phyloP scores from a whole-genome alignment of 2,329 filamentous ascomycete species.

The Colletotrichum viniferum region DNA sequence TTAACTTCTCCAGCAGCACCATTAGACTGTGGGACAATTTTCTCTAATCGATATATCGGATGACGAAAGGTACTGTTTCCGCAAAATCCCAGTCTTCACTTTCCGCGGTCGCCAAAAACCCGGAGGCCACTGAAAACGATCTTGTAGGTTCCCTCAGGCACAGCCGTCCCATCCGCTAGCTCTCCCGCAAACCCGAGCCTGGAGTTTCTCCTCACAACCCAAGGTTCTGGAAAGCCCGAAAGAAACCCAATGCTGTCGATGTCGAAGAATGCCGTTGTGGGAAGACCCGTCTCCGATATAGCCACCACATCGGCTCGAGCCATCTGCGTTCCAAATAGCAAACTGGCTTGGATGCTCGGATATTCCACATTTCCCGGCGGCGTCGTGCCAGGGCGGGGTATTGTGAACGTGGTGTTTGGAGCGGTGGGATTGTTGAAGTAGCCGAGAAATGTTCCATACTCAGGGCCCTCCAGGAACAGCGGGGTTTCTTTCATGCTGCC shows the following conservation, averaged over 20 bases:
- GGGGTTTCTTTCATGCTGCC: slow-evolving; percentile 27
- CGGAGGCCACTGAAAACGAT: slow-evolving; percentile 26
- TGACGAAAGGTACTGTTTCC: background rate
- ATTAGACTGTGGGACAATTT: background rate
- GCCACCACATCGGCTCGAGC: slow-evolving; percentile 25
- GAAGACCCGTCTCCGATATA: background rate
- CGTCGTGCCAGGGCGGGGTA: slow-evolving; percentile 21
- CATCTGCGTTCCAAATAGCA: slow-evolving; percentile 18
- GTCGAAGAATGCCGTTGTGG: slow-evolving; percentile 19
- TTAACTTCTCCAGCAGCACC: too few relatives aligned
- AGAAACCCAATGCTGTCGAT: slow-evolving; percentile 24
- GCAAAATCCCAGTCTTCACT: background rate
- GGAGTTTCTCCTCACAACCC: background rate
- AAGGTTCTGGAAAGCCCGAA: slow-evolving; percentile 16
- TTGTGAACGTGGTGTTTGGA: slow-evolving; percentile 26
- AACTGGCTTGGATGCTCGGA: background rate
- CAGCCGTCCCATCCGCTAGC: slow-evolving; percentile 25
- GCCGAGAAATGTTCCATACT: slow-evolving; percentile 13
- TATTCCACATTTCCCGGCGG: background rate
- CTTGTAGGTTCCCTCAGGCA: slow-evolving; percentile 28
- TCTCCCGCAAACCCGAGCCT: slow-evolving; percentile 21
- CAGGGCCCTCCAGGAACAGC: background rate
- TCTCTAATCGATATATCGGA: background rate
- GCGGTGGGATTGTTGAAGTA: slow-evolving; percentile 1
- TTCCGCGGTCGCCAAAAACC: slow-evolving; percentile 26